These are phyloP conservation scores for Mycena capillaripes DNA, from an alignment of 768 basidiomycete species.

Conservation along the genomic window DNA sequence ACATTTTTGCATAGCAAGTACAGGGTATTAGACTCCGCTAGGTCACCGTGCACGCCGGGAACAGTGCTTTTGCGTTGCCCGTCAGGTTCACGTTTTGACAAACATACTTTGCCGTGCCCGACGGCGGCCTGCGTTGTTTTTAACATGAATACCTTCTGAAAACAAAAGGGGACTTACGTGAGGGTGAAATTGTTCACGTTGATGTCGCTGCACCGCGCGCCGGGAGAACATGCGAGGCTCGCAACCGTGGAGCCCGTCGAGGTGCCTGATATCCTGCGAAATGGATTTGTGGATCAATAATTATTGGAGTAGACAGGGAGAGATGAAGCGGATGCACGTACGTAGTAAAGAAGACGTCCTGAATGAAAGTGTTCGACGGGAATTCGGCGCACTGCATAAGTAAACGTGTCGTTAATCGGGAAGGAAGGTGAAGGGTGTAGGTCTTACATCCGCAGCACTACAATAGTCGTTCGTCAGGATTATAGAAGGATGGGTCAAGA, in stretches of 20 bases:
- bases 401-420: no score
- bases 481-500: not conserved
- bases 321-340: slow-evolving; percentile 37
- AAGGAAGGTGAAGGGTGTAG: not conserved
- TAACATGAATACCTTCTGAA: not conserved
- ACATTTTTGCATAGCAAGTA: not conserved
- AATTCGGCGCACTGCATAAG: slow-evolving; percentile 59
- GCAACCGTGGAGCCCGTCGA: slow-evolving; percentile 68
- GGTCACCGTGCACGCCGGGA: slow-evolving; percentile 54
- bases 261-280: slow-evolving; percentile 66
- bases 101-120: slow-evolving; percentile 59
- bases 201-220: slow-evolving; percentile 63
- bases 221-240: slow-evolving; percentile 68
- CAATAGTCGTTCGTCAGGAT: slow-evolving; percentile 43
- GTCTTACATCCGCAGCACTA: slow-evolving; percentile 47
- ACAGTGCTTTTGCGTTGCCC: slow-evolving; percentile 60
- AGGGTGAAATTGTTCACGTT: slow-evolving; percentile 61
- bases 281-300: slow-evolving; percentile 13
- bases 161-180: slow-evolving; percentile 49
- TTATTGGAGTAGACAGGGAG: not conserved
- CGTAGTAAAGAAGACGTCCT: slow-evolving; percentile 70
- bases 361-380: slow-evolving; percentile 68
- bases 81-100: slow-evolving; percentile 69
- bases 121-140: slow-evolving; percentile 47
- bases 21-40: slow-evolving; percentile 3